Evolutionary conservation across 257 asterid genomes (phyloP).

Genomic region (Solanum neorickii): DNA sequence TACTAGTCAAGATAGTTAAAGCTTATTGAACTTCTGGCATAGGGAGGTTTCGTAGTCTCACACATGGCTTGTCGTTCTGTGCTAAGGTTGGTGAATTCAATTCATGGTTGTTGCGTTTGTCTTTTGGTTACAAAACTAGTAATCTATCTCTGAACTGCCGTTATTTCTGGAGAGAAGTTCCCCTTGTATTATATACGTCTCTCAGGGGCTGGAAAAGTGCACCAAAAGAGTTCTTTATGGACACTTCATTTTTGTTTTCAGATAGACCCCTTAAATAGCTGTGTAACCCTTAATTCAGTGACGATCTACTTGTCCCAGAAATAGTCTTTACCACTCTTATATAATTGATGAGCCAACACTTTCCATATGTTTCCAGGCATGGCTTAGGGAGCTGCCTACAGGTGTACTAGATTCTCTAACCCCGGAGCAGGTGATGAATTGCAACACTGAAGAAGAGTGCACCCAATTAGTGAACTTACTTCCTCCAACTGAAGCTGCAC

Average conservation of each 20-base stretch:
- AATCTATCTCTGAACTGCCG: background rate
- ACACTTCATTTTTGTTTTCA: background rate
- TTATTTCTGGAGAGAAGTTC: background rate
- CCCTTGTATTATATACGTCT: background rate
- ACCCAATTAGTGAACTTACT: constrained; percentile 38
- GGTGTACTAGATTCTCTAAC: constrained; percentile 70
- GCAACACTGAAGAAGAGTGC: constrained; percentile 83
- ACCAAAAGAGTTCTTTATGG: background rate
- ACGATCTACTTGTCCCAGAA: background rate
- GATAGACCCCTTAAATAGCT: background rate
- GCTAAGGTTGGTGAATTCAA: background rate
- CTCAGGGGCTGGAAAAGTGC: background rate
- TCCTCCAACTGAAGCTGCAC: constrained; percentile 53
- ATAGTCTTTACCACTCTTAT: background rate
- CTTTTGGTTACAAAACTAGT: background rate
- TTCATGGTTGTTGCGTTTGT: background rate
- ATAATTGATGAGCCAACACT: background rate
- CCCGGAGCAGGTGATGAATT: constrained; percentile 72
- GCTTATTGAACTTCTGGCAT: background rate
- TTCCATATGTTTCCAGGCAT: constrained; percentile 40
- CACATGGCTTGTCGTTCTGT: background rate
- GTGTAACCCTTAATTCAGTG: background rate
- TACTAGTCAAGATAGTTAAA: background rate
- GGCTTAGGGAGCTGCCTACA: constrained; percentile 81
- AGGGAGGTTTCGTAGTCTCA: background rate